Evolutionary conservation across 1,284 basidiomycete genomes (phyloP).

Genomic region (Austroboletus novae-zelandiae): DNA sequence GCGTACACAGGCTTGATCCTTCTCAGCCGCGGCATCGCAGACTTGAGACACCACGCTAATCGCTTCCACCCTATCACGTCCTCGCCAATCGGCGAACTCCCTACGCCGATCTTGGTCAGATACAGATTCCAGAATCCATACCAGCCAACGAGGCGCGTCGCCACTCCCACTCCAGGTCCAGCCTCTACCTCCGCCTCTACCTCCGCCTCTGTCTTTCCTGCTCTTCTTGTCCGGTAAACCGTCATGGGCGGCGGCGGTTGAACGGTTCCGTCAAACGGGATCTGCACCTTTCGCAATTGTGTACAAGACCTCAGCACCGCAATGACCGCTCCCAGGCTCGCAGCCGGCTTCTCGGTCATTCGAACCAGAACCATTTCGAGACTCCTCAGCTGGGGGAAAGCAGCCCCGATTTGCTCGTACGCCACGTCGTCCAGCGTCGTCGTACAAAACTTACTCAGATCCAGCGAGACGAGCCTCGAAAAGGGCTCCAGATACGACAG

Average conservation of each 20-base stretch:
- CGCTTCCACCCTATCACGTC: background rate
- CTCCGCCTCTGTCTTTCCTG: background rate
- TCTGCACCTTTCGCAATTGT: conserved; percentile 3
- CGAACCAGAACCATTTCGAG: conserved; percentile 5
- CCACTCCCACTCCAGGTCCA: background rate
- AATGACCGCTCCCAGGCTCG: conserved; percentile 13
- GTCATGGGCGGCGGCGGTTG: background rate
- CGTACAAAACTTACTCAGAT: conserved; percentile 9
- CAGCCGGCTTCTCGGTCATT: conserved; percentile 4
- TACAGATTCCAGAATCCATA: background rate
- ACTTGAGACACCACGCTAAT: background rate
- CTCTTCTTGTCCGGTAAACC: background rate
- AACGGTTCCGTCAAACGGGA: conserved; percentile 15
- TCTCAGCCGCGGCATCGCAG: background rate
- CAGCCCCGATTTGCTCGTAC: conserved; percentile 7
- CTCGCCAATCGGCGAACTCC: background rate
- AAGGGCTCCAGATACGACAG: conserved; percentile 11
- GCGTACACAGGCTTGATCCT: background rate
- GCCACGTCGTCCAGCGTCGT: conserved; percentile 12
- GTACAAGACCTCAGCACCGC: conserved; percentile 11
- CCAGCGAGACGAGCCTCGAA: conserved; percentile 3
- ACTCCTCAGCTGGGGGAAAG: conserved; percentile 10
- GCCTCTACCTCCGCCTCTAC: too few species aligned
- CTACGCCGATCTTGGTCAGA: background rate
- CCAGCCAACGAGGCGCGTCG: background rate